Conservation (phyloP, 2,329 filamentous ascomycete species). For the Alternaria consortialis region DNA sequence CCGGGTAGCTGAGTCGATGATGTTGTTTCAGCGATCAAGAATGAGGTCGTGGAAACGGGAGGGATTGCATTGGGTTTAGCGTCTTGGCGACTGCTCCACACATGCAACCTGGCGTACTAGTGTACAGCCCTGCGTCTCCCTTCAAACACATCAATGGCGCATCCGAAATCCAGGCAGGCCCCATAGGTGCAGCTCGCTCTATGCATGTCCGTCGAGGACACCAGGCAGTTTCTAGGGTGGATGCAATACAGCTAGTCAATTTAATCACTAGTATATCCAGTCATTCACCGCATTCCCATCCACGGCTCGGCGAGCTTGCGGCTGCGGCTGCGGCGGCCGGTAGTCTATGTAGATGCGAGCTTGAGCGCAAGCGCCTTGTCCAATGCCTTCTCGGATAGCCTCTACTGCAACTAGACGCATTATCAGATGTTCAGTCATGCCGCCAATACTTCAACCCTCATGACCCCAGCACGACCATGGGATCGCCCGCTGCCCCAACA, state of each 20-base stretch:
- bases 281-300: neutral
- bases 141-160: neutral
- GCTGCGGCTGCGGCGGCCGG: conserved; percentile 15
- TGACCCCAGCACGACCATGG: conserved; percentile 19
- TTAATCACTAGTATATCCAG: neutral
- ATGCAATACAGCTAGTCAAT: neutral
- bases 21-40: conserved; percentile 20
- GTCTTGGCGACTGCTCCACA: conserved; percentile 10
- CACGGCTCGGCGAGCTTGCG: conserved; percentile 4
- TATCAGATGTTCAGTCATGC: conserved; percentile 30
- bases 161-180: conserved; percentile 8
- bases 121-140: conserved; percentile 4
- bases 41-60: conserved; percentile 19
- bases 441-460: conserved; percentile 16
- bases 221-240: neutral
- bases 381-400: conserved; percentile 1
- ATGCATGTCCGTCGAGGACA: neutral
- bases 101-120: conserved; percentile 3
- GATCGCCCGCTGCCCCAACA: conserved; percentile 20
- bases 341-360: conserved; percentile 7
- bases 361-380: conserved; percentile 1
- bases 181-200: neutral
- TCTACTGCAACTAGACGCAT: conserved; percentile 16
- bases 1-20: conserved; percentile 1
- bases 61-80: conserved; percentile 6